Percentiles rank a stretch among this genome's conserved stretches.
Conservation (phyloP, 495 filamentous ascomycete genomes). For the Penicillium lividum region DNA sequence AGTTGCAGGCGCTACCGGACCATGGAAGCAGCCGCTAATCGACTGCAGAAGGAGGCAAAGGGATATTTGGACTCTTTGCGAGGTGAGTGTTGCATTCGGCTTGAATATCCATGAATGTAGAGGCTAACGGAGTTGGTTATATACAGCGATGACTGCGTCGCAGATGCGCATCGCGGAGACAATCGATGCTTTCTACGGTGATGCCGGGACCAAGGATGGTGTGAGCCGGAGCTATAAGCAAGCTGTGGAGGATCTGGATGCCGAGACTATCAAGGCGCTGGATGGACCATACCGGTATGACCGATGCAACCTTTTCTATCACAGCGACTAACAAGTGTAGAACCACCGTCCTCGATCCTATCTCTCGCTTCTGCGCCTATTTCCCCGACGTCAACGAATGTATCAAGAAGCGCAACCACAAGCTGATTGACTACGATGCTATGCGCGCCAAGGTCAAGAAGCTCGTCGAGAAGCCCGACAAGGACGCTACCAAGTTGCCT, state of each 20-base stretch:
- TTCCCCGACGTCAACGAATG: conserved; percentile 99
- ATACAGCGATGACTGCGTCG: conserved; percentile 91
- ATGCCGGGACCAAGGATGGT: conserved; percentile 90
- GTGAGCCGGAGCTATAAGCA: conserved; percentile 97
- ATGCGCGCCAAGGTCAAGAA: conserved; percentile 95
- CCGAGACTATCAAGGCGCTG: conserved; percentile 96
- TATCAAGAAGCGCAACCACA: conserved; percentile 98
- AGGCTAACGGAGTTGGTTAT: neutral
- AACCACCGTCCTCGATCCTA: conserved; percentile 92
- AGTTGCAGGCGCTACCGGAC: conserved; percentile 80
- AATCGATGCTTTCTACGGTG: conserved; percentile 98
- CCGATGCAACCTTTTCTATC: neutral
- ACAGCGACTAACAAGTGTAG: conserved; percentile 37
- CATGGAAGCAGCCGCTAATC: conserved; percentile 89
- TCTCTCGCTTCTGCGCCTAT: conserved; percentile 93
- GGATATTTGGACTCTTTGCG: conserved; percentile 94
- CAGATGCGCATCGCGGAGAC: conserved; percentile 99
- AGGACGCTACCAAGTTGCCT: conserved; percentile 92
- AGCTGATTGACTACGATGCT: conserved; percentile 95
- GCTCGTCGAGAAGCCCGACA: conserved; percentile 96
- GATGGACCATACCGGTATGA: conserved; percentile 90
- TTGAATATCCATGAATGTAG: conserved; percentile 6
- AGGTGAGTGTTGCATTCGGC: conserved; percentile 51
- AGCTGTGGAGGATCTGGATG: conserved; percentile 94
- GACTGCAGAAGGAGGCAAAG: conserved; percentile 95